A percentile compares a stretch with the other conserved stretches of the same genome.
These are phyloP conservation scores for Giardia duodenalis DNA, from an alignment of 208 protist species.

Conservation along the genomic window DNA sequence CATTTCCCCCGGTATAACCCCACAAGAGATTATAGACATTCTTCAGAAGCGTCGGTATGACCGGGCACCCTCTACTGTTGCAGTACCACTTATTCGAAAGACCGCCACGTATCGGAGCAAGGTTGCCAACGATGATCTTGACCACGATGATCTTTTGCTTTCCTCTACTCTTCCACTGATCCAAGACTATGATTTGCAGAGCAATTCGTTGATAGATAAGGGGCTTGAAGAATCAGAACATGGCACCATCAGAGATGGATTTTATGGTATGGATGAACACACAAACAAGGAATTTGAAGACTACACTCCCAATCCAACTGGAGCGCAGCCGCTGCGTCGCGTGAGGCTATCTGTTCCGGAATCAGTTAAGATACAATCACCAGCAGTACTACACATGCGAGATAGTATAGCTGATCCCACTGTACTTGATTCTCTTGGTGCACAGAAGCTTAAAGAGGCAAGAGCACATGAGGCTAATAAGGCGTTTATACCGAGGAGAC, in stretches of 20 bases:
- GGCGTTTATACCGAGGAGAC: neutral
- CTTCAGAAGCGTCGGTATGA: neutral
- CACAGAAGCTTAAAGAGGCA: neutral
- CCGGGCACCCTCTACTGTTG: neutral
- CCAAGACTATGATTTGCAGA: too few species aligned
- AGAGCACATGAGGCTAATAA: neutral
- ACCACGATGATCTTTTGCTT: neutral
- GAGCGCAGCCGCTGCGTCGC: neutral
- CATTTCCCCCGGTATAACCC: neutral
- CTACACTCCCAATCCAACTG: neutral
- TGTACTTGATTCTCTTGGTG: neutral
- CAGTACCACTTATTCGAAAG: neutral
- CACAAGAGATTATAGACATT: neutral
- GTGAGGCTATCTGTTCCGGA: neutral
- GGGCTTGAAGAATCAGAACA: neutral
- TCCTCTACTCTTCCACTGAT: neutral
- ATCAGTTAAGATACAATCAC: neutral
- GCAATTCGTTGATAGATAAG: too few species aligned
- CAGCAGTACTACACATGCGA: neutral
- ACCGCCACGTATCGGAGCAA: neutral
- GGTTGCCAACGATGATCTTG: neutral
- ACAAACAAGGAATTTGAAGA: neutral
- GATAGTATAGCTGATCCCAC: neutral
- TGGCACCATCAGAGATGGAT: neutral
- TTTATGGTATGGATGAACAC: neutral